Conservation (phyloP, 1,139 yeast genomes). For the Lodderomyces orthopsilosis region DNA sequence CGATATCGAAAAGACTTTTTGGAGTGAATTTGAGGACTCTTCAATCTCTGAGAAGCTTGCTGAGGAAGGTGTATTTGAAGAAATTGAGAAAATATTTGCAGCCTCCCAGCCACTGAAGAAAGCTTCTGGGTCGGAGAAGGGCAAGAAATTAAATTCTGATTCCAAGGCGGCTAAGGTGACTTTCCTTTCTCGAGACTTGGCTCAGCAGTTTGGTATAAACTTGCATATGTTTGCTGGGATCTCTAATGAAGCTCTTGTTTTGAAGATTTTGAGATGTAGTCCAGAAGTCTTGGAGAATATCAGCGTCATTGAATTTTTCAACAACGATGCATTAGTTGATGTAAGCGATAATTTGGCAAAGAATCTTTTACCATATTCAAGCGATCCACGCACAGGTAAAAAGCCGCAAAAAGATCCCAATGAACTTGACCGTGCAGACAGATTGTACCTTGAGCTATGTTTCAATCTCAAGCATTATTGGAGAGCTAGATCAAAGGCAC, state of each 20-base stretch:
- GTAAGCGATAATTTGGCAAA: slow-evolving; percentile 65
- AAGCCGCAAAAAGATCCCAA: slow-evolving; percentile 56
- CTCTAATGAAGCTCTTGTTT: slow-evolving; percentile 61
- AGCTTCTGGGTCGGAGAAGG: slow-evolving; percentile 44
- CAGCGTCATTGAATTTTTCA: slow-evolving; percentile 80
- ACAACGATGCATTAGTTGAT: slow-evolving; percentile 67
- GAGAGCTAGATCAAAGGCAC: slow-evolving; percentile 80
- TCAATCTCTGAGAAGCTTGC: slow-evolving; percentile 53
- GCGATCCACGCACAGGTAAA: slow-evolving; percentile 39
- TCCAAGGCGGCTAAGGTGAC: slow-evolving; percentile 45
- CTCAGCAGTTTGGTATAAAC: slow-evolving; percentile 87
- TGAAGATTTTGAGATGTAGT: slow-evolving; percentile 69
- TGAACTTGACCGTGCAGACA: slow-evolving; percentile 77
- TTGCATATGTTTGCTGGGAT: slow-evolving; percentile 72
- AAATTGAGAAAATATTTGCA: slow-evolving; percentile 75
- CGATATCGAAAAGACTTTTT: slow-evolving; percentile 69
- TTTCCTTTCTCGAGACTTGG: slow-evolving; percentile 73
- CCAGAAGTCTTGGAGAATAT: slow-evolving; percentile 62
- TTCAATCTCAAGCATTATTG: slow-evolving; percentile 80
- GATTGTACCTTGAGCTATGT: slow-evolving; percentile 73
- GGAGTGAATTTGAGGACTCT: slow-evolving; percentile 61
- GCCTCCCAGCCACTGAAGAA: slow-evolving; percentile 33
- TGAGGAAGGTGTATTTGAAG: slow-evolving; percentile 71
- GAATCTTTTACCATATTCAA: slow-evolving; percentile 70
- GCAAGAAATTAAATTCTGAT: slow-evolving; percentile 15